These are phyloP conservation scores for Carallia pectinifolia DNA, from an alignment of 345 rosid species.

Conservation along the genomic window DNA sequence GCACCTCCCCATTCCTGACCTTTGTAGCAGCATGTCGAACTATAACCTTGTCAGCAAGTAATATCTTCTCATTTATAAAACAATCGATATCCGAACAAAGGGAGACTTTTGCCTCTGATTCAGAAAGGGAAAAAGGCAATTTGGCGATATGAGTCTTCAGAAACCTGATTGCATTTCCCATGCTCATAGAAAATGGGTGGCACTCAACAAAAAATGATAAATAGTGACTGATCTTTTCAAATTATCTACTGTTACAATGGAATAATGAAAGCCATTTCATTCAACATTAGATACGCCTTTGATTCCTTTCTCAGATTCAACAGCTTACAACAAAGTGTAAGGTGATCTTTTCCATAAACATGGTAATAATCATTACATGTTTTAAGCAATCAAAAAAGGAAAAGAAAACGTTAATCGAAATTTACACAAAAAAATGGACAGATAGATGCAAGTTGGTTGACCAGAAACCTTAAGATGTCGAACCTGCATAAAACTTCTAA, in stretches of 20 bases:
- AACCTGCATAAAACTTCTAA: neutral
- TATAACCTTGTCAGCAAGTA: conserved; percentile 68
- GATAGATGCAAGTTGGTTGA: neutral
- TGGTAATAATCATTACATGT: too few species aligned
- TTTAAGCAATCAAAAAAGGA: neutral
- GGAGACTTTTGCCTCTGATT: conserved; percentile 73
- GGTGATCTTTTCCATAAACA: too few species aligned
- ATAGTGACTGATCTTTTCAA: conserved; percentile 68
- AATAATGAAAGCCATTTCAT: neutral
- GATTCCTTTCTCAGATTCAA: too few species aligned
- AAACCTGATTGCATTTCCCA: conserved; percentile 89
- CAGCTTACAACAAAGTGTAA: too few species aligned
- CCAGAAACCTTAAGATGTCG: neutral
- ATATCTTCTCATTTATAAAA: conserved; percentile 81
- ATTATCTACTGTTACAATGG: conserved; percentile 41
- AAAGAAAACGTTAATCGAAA: neutral
- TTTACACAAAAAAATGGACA: neutral
- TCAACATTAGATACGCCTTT: too few species aligned
- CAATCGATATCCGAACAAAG: conserved; percentile 70
- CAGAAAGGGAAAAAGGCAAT: conserved; percentile 61
- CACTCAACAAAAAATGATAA: conserved; percentile 86
- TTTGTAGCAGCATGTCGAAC: conserved; percentile 82
- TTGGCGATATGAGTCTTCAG: conserved; percentile 71
- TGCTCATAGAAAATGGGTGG: conserved; percentile 87
- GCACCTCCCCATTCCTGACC: conserved; percentile 86